Evolutionary conservation across 768 basidiomycete genomes (phyloP).

Genomic region (Lactarius trivialis): DNA sequence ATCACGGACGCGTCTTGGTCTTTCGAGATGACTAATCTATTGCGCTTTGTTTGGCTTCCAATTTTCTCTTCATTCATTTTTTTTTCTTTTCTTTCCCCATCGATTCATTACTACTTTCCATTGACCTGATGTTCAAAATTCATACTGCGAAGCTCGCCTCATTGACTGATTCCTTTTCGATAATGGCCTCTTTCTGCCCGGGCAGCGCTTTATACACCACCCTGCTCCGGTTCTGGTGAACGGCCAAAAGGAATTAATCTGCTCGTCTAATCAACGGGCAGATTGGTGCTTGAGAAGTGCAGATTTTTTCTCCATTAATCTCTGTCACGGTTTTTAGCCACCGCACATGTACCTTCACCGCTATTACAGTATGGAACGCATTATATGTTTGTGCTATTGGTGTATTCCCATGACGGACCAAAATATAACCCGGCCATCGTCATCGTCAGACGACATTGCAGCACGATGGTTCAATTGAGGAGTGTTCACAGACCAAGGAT

Average conservation of each 20-base stretch:
- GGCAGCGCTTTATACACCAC: slow-evolving; percentile 22
- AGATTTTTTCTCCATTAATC: background rate
- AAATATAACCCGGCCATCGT: background rate
- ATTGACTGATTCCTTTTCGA: background rate
- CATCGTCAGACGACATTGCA: background rate
- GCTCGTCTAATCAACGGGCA: slow-evolving; percentile 18
- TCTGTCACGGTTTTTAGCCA: slow-evolving; percentile 21
- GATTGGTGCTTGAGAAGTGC: slow-evolving; percentile 25
- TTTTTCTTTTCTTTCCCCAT: background rate
- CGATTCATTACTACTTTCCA: background rate
- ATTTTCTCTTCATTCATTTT: background rate
- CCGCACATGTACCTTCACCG: slow-evolving; percentile 7
- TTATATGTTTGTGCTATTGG: background rate
- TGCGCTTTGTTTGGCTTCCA: slow-evolving; percentile 11
- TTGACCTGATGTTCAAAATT: background rate
- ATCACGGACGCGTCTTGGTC: background rate
- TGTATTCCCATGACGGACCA: background rate
- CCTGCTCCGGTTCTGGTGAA: slow-evolving; percentile 27
- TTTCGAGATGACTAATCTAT: slow-evolving; percentile 10
- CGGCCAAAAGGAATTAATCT: slow-evolving; percentile 18
- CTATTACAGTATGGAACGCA: background rate
- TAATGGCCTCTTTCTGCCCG: slow-evolving; percentile 26
- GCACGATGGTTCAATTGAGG: background rate
- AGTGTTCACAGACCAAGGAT: background rate
- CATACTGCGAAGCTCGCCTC: background rate